Evolutionary conservation across 768 basidiomycete genomes (phyloP), one percentile per base, ranked within the genome.

Genomic region (Myochromella boudieri): DNA sequence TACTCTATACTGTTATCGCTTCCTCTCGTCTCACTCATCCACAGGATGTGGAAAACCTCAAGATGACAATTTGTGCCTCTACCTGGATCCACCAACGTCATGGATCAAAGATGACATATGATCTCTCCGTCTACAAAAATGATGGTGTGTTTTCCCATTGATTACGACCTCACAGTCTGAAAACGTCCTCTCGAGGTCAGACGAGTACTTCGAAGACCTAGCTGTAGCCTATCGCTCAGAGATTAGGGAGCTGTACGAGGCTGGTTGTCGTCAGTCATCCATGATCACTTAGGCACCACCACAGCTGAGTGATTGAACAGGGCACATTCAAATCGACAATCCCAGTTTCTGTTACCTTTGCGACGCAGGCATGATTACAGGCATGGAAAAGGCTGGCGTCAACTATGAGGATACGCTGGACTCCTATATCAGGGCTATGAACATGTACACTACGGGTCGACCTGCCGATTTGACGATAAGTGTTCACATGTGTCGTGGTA

Each of bases 51-150:
- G 72, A 74, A 55, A 70, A 74, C 54, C 72, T 87, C 58, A 88
- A 90, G 60, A 54, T 87, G 43, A 87, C 82, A 3, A 67, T 85
- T 59, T 80, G 78, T 48, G 77, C 83, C 0, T 85, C 85, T 2
- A 78, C 80, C 28, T 84, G 82, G 81, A 80, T 80, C 62, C 81
- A 83, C 55, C 75, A 83, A 18, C 75, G 77, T 22, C 81, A 82
- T 56, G 83, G 84, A 31, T 70, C 68, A 9, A 75, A 78, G 45
- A 28, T 59, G 37, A 78, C 78, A 8, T 82, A 80, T 54, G 76
- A 76, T 46, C 66, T 72, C 37, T 68, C 71, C 11, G 75, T 83
- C 9, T 86, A 86, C 64, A 66, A 69, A 33, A 75, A 69, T 54
- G 83, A 84, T 55, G 75, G 80, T 77, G 42, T 29, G 69, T 37